Evolutionary conservation across 1,139 yeast genomes (phyloP).

Genomic region (Magnusiomyces suaveolens): DNA sequence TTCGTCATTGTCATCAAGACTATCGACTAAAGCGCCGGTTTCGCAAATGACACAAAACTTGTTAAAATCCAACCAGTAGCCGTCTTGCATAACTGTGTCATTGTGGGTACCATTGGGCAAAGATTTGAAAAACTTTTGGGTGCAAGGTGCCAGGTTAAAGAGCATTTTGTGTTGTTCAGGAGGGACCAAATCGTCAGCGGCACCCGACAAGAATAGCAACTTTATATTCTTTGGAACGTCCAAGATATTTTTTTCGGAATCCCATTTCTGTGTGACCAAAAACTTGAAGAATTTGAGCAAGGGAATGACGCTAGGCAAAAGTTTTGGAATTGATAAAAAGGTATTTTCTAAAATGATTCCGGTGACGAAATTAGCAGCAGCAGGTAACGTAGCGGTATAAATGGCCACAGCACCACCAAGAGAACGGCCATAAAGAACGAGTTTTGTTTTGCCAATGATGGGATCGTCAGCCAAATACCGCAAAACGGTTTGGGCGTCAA

Average conservation of each 20-base stretch:
- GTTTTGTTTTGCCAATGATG: slow-evolving; percentile 42
- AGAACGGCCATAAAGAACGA: slow-evolving; percentile 78
- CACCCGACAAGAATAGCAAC: slow-evolving; percentile 61
- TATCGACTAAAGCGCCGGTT: slow-evolving; percentile 13
- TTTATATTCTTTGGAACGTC: slow-evolving; percentile 49
- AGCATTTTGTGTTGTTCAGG: slow-evolving; percentile 69
- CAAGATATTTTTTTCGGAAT: slow-evolving; percentile 55
- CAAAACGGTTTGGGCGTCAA: slow-evolving; percentile 71
- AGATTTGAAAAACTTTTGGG: slow-evolving; percentile 34
- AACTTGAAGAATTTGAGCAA: slow-evolving; percentile 37
- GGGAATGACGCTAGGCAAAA: slow-evolving; percentile 45
- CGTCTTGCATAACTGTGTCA: slow-evolving; percentile 63
- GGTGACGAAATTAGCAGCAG: slow-evolving; percentile 38
- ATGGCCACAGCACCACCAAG: slow-evolving; percentile 94
- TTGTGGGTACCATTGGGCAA: slow-evolving; percentile 64
- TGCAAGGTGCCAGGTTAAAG: slow-evolving; percentile 32
- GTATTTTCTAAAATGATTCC: slow-evolving; percentile 81
- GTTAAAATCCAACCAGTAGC: slow-evolving; percentile 63
- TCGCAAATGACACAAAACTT: slow-evolving; percentile 44
- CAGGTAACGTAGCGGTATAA: slow-evolving; percentile 52
- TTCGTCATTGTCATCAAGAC: background rate
- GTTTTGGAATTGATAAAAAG: slow-evolving; percentile 64
- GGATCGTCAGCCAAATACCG: slow-evolving; percentile 46
- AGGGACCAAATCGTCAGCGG: slow-evolving; percentile 83
- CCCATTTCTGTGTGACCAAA: slow-evolving; percentile 77